phyloP scores from a whole-genome alignment of 169 alveolate species.

The Eimeria praecox region DNA sequence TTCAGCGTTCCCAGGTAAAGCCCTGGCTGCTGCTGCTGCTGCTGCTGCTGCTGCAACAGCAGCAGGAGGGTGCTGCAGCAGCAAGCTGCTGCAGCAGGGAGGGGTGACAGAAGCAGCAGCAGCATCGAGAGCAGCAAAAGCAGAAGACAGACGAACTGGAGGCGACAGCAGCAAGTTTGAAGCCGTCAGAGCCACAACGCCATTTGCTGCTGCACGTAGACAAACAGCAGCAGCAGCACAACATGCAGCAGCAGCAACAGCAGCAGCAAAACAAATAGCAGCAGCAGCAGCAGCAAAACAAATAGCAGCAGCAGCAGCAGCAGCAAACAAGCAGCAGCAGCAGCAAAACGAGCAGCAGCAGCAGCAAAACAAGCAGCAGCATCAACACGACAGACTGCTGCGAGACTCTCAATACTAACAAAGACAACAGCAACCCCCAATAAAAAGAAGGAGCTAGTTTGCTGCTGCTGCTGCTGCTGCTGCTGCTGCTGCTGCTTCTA shows the following conservation, averaged over 20 bases:
- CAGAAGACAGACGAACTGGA: conserved; percentile 28
- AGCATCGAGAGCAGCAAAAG: conserved; percentile 71
- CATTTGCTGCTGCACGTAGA: conserved; percentile 20
- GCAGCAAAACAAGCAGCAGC: background rate
- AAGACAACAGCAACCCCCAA: background rate
- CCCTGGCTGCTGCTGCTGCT: conserved; percentile 58
- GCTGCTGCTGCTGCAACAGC: conserved; percentile 36
- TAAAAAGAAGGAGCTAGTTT: no score
- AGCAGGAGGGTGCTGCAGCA: conserved; percentile 48
- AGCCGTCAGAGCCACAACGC: conserved; percentile 49
- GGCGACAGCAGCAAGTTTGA: conserved; percentile 46
- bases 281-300: background rate
- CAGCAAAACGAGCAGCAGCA: background rate
- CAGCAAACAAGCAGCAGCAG: background rate
- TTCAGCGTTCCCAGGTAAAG: conserved; percentile 40
- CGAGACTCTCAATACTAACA: background rate
- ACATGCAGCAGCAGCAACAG: background rate
- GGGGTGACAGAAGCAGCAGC: conserved; percentile 54
- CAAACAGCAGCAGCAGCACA: background rate
- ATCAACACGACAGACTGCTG: background rate
- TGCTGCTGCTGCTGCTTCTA: no score
- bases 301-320: background rate
- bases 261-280: background rate
- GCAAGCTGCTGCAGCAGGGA: conserved; percentile 67
- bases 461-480: no score